Evolutionary conservation across 345 rosid species (phyloP), one percentile per base, ranked within the genome.

Genomic region (Dovyalis caffra): DNA sequence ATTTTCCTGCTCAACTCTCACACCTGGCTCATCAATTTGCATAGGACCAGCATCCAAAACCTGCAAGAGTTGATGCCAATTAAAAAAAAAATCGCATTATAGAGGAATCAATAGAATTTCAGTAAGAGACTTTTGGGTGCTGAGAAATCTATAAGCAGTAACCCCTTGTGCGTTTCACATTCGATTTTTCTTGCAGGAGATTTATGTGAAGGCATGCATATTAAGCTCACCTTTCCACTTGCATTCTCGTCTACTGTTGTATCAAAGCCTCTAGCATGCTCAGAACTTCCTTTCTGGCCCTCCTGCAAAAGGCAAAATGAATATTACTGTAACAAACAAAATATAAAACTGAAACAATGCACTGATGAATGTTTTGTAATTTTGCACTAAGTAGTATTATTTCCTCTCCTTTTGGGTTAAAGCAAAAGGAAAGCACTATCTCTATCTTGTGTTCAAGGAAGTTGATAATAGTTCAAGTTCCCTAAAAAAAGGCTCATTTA

Each of bases 1-100:
- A 69, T 80, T 88, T 72, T 90, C 98, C 63, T 85, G 91, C 73
- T 90, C 97, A 66, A 83, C 79, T 82, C 90, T 92, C 79, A 88
- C 80, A 74, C 76, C 77, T 73, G 89, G 77, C 66, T 88, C 98
- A 77, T 89, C 97, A 47, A 87, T 79, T 66, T 85, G 80, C 91
- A 89, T 84, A 8, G 92, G 75, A 74, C 77, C 83, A 33, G 69
- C 65, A 69, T 86, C 92, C 49, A 70, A 37, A 64, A 76, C 86
- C 97, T 94, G 91, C 82, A 82, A 78, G 70, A 43, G 33, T 32
- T 23, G 67, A 33, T 34, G 64, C 14, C 31, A 78, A 32, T 67
- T 37, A 66, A 35, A 34, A 64, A 34, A 64, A 21, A 33, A 3
- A 31, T n/a, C 2, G 23, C 18, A 35, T 35, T 35, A 8, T 35